phyloP scores from a whole-genome alignment of 164 flowering plant species.

The Sedum album region DNA sequence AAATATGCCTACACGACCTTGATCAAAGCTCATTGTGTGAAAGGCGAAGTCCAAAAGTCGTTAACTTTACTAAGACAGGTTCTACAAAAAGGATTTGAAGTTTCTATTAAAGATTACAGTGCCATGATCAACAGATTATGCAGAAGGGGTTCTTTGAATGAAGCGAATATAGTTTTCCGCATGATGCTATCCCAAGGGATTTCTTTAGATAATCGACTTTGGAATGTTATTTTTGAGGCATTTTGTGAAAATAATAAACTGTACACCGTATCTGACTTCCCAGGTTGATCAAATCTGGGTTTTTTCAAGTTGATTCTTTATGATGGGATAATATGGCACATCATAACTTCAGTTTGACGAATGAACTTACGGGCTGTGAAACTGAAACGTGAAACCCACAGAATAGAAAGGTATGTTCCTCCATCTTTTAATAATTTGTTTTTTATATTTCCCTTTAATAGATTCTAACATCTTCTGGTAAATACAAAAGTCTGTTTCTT shows the following conservation, averaged over 20 bases:
- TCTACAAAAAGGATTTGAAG: slow-evolving; percentile 44
- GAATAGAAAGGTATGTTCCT: not conserved
- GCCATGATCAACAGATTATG: slow-evolving; percentile 71
- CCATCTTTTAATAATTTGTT: not conserved
- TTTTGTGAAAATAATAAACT: not conserved
- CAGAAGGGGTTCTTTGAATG: slow-evolving; percentile 35
- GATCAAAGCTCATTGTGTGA: slow-evolving; percentile 68
- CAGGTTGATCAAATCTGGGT: slow-evolving; percentile 29
- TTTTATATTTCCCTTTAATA: not conserved
- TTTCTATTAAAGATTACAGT: slow-evolving; percentile 56
- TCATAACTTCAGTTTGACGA: not conserved
- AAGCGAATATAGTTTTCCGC: slow-evolving; percentile 39
- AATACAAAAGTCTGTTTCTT: not conserved
- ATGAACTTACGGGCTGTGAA: not conserved
- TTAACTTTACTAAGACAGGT: slow-evolving; percentile 37
- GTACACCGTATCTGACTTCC: slow-evolving; percentile 22
- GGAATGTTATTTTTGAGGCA: not conserved
- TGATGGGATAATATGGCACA: not conserved
- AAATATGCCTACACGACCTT: slow-evolving; percentile 55
- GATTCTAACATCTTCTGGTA: not conserved
- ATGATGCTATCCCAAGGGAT: slow-evolving; percentile 45
- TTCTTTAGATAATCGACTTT: slow-evolving; percentile 44
- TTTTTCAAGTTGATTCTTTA: not conserved
- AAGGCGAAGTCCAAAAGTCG: slow-evolving; percentile 46
- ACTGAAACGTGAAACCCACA: not conserved